Percentiles rank a stretch among this genome's conserved stretches.
Conservation (phyloP, 805 yeast genomes). For the Ogataea methanolica region DNA sequence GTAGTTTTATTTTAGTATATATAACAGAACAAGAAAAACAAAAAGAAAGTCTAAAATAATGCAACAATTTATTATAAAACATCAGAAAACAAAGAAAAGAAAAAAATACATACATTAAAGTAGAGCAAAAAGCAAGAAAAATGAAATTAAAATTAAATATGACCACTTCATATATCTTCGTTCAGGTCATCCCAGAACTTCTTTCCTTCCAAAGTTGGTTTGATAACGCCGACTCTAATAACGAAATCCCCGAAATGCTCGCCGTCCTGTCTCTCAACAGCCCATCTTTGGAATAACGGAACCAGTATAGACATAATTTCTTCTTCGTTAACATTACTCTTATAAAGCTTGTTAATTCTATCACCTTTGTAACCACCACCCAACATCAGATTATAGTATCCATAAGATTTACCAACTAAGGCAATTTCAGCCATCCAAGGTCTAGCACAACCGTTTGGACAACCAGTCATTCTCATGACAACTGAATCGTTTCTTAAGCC, state of each 20-base stretch:
- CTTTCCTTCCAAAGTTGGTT: constrained; percentile 85
- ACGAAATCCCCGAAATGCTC: constrained; percentile 96
- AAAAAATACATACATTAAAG: neutral
- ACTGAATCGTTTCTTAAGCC: constrained; percentile 93
- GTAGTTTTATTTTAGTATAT: too few relatives aligned
- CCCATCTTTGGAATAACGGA: constrained; percentile 92
- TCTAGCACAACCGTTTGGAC: constrained; percentile 98
- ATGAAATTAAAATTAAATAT: neutral
- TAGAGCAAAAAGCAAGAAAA: neutral
- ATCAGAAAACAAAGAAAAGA: neutral
- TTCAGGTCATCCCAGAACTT: constrained; percentile 93
- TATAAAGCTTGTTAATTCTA: constrained; percentile 83
- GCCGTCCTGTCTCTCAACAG: constrained; percentile 82
- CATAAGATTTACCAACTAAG: constrained; percentile 89
- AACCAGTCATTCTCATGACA: constrained; percentile 98
- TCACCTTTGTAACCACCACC: constrained; percentile 97
- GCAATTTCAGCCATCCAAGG: constrained; percentile 98
- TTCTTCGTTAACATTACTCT: constrained; percentile 85
- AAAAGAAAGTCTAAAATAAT: too few relatives aligned
- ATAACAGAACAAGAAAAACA: too few relatives aligned
- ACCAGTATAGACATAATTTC: constrained; percentile 73
- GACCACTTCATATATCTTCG: constrained; percentile 50
- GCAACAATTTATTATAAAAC: too few relatives aligned
- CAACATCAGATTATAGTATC: constrained; percentile 87
- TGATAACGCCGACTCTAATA: constrained; percentile 80